Base-by-base conservation (phyloP, 352 stramenopile genomes). In the Phytophthora crassamura region DNA sequence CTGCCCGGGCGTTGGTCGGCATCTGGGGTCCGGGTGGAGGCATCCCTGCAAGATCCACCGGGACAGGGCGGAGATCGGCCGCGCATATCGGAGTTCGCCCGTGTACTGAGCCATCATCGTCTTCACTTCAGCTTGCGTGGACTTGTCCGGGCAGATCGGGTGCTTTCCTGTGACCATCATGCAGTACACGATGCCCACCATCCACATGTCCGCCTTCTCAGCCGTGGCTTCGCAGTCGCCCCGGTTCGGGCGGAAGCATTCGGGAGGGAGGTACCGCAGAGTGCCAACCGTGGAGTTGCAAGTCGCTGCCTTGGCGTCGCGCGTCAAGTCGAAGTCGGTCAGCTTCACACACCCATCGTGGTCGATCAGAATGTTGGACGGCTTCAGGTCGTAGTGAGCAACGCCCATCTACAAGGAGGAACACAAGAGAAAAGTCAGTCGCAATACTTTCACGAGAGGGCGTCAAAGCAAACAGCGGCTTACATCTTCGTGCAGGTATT, bases 361-460 rank as follows among this genome's bases (percentile, higher is more conserved):
- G 39, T 93, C 94, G 65, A 99, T 93, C 32, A 99, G 77, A 53
- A 99, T 86, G 74, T 99, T 99, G 28, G 96, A 98, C 39, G 97
- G 97, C 72, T 99, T 99, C 18, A 99, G 79, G 69, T 99, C 97
- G 50, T 93, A 92, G 50, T 97, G 89, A 45, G 85, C 85, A 59
- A 91, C 78, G 40, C 80, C 76, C 70, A 88, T 88, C 84, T 91
- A 48, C 18, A 22, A 7, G 11, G 32, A 62, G n/a, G 9, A 39
- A 52, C 47, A 51, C 9, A 3, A 66, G 2, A 34, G 10, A 36
- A 25, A 50, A 22, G 41, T 59, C 28, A 63, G 48, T 58, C 32
- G 43, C 22, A 46, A 28, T 10, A 53, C 0, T 15, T 16, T 35
- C 16, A 20, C 7, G 49, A 11, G 39, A 5, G 7, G 42, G 18